phyloP scores from a whole-genome alignment of 257 asterid genomes.

The Solanum chilense region DNA sequence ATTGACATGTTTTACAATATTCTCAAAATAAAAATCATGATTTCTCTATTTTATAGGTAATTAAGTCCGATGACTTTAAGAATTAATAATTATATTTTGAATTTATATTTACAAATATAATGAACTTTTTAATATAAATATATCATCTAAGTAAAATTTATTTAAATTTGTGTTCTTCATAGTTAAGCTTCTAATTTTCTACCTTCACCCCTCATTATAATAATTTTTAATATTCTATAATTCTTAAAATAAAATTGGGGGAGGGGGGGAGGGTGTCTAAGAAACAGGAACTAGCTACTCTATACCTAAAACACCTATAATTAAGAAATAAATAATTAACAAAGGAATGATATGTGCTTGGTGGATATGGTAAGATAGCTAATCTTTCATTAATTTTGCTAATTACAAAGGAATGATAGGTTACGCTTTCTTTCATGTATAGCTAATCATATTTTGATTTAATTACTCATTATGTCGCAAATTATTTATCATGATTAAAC shows the following conservation, averaged over 20 bases:
- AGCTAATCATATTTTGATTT: neutral
- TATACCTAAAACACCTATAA: neutral
- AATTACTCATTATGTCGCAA: neutral
- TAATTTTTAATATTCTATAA: neutral
- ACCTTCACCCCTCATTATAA: neutral
- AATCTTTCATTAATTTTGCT: neutral
- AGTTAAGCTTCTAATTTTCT: neutral
- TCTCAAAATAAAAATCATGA: neutral
- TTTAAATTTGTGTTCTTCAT: neutral
- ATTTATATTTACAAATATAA: neutral
- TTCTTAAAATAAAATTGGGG: neutral
- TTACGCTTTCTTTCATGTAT: neutral
- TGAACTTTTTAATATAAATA: neutral
- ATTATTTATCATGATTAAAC: neutral
- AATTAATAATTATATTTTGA: neutral
- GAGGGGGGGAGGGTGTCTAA: neutral
- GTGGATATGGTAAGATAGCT: neutral
- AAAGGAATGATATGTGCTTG: neutral
- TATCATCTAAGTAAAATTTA: neutral
- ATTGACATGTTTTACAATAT: neutral
- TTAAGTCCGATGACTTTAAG: neutral
- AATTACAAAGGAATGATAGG: neutral
- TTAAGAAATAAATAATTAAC: neutral
- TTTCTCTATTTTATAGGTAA: neutral
- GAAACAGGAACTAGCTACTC: neutral